Conservation (phyloP, 352 stramenopile genomes). For the Phytophthora pistaciae region DNA sequence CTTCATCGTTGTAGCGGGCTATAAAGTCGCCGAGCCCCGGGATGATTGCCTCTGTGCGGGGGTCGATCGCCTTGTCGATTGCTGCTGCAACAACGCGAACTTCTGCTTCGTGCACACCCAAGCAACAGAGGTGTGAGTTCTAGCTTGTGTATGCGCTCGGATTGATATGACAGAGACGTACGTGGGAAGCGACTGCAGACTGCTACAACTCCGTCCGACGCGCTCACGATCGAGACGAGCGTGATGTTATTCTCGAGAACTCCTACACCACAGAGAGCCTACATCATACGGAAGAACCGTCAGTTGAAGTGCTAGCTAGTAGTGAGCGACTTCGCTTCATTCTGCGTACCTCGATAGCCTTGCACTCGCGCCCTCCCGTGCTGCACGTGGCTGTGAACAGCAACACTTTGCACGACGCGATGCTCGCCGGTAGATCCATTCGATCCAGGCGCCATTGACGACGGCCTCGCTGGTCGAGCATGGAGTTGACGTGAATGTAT, state of each 20-base stretch:
- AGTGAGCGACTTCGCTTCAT: too few relatives aligned
- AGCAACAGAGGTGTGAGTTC: neutral
- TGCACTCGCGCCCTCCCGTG: slow-evolving; percentile 5
- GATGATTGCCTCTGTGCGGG: neutral
- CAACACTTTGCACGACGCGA: slow-evolving; percentile 7
- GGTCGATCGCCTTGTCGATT: neutral
- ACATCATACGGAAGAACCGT: neutral
- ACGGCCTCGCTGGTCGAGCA: neutral
- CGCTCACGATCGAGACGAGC: slow-evolving; percentile 8
- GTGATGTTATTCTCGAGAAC: slow-evolving; percentile 7
- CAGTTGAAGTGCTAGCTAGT: neutral
- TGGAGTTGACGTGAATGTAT: slow-evolving; percentile 2
- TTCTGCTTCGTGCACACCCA: neutral
- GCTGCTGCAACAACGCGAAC: slow-evolving; percentile 6
- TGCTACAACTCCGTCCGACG: slow-evolving; percentile 3
- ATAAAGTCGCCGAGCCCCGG: slow-evolving; percentile 10
- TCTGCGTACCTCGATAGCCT: slow-evolving; percentile 1
- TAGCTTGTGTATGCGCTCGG: neutral
- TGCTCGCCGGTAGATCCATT: slow-evolving; percentile 7
- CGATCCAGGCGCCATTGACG: slow-evolving; percentile 8
- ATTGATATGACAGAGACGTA: neutral
- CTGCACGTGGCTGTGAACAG: slow-evolving; percentile 6
- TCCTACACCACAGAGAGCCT: slow-evolving; percentile 5
- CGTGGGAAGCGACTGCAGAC: slow-evolving; percentile 10
- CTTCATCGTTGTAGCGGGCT: slow-evolving; percentile 13